Conservation (phyloP, 805 yeast species). For the Schwanniomyces sp. region DNA sequence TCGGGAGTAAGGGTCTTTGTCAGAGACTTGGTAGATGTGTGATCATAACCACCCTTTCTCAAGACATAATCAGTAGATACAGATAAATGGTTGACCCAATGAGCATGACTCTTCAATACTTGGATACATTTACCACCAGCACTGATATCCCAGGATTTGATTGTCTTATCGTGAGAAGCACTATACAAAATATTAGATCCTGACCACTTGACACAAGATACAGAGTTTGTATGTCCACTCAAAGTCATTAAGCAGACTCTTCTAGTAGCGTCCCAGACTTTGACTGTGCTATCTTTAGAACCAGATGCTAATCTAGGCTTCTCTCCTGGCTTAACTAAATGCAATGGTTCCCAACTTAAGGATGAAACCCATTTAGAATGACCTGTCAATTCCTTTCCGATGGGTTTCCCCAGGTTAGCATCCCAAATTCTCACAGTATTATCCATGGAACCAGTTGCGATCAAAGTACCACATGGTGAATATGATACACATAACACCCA, state of each 20-base stretch:
- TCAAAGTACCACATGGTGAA: slow-evolving; percentile 86
- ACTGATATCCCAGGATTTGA: slow-evolving; percentile 84
- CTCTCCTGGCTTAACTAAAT: slow-evolving; percentile 65
- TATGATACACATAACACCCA: slow-evolving; percentile 93
- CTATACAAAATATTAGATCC: slow-evolving; percentile 83
- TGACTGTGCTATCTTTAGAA: slow-evolving; percentile 88
- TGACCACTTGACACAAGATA: slow-evolving; percentile 97
- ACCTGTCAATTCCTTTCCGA: slow-evolving; percentile 76
- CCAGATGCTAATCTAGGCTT: slow-evolving; percentile 76
- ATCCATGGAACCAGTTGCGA: slow-evolving; percentile 98
- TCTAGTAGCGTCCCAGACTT: slow-evolving; percentile 82
- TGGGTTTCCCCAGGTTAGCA: slow-evolving; percentile 63
- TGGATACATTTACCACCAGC: slow-evolving; percentile 74
- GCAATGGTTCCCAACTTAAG: slow-evolving; percentile 92
- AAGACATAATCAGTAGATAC: slow-evolving; percentile 87
- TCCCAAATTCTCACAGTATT: slow-evolving; percentile 88
- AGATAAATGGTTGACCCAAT: slow-evolving; percentile 96
- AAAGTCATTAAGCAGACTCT: slow-evolving; percentile 67
- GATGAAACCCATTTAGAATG: slow-evolving; percentile 90
- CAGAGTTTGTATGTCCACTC: slow-evolving; percentile 86
- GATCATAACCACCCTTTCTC: slow-evolving; percentile 87
- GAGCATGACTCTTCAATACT: slow-evolving; percentile 86
- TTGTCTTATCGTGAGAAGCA: slow-evolving; percentile 92
- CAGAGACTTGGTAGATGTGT: slow-evolving; percentile 47
- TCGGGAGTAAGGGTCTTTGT: slow-evolving; percentile 17